A percentile compares a stretch with the other conserved stretches of the same genome.
These are phyloP conservation scores for Alternaria rosae DNA, from an alignment of 2,329 filamentous ascomycete species.

Conservation along the genomic window DNA sequence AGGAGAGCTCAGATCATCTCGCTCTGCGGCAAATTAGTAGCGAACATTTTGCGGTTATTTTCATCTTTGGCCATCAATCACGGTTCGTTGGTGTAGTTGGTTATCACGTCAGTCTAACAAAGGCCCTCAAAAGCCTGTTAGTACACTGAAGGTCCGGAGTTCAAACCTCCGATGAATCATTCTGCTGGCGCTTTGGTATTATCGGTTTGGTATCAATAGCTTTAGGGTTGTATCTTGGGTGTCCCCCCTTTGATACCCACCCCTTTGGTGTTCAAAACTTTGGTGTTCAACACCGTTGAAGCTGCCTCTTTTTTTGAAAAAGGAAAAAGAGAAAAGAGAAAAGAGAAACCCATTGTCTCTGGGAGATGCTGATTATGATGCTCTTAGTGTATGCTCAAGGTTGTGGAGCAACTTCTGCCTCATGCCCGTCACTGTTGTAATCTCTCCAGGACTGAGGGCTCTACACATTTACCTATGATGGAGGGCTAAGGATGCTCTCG, in stretches of 20 bases:
- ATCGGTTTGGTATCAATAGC: background rate
- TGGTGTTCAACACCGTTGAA: background rate
- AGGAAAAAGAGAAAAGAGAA: too few relatives aligned
- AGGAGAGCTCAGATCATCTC: background rate
- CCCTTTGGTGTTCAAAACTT: background rate
- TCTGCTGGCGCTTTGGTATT: background rate
- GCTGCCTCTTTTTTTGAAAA: background rate
- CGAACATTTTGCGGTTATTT: background rate
- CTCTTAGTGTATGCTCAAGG: background rate
- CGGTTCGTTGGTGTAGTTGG: constrained; percentile 55
- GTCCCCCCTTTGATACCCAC: background rate
- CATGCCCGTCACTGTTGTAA: background rate
- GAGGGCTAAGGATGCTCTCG: background rate
- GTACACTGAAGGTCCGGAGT: constrained; percentile 23
- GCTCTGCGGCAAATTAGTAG: background rate
- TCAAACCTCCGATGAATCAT: constrained; percentile 21
- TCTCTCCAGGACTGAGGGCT: background rate
- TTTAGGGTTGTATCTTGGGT: background rate
- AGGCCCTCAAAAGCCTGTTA: background rate
- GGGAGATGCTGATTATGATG: background rate
- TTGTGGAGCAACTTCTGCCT: background rate
- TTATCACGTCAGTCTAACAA: constrained; percentile 59
- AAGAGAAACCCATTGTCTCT: background rate
- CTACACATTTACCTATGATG: background rate
- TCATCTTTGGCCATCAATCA: background rate